Conservation (phyloP, 805 yeast genomes). For the Cyberlindnera mycetangii region DNA sequence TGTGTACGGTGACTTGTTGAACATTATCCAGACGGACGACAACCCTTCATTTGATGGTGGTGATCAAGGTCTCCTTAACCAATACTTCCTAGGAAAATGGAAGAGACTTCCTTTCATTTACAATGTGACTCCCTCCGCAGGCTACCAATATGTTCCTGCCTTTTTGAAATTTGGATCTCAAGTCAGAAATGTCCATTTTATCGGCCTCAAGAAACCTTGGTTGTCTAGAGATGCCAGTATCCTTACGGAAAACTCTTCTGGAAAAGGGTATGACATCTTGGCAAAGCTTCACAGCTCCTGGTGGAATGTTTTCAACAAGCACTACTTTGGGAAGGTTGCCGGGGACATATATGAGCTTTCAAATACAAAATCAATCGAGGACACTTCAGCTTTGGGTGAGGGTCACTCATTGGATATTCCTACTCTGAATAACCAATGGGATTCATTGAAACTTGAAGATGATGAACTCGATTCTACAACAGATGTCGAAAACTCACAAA, state of each 20-base stretch:
- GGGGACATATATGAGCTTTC: conserved; percentile 13
- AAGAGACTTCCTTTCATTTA: conserved; percentile 68
- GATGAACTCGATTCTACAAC: background rate
- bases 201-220: conserved; percentile 65
- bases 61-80: conserved; percentile 81
- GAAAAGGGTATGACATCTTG: conserved; percentile 15
- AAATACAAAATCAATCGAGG: conserved; percentile 7
- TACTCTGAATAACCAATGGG: conserved; percentile 14
- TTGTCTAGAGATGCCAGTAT: conserved; percentile 14
- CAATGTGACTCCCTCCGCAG: conserved; percentile 71
- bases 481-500: background rate
- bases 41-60: conserved; percentile 70
- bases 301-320: conserved; percentile 21
- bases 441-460: conserved; percentile 8
- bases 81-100: conserved; percentile 62
- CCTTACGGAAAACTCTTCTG: conserved; percentile 8
- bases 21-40: conserved; percentile 23
- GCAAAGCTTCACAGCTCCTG: conserved; percentile 17
- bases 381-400: conserved; percentile 15
- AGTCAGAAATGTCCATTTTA: conserved; percentile 56
- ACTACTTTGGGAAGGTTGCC: conserved; percentile 19
- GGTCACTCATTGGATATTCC: conserved; percentile 15
- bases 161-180: conserved; percentile 45
- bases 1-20: conserved; percentile 39
- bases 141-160: conserved; percentile 76